Evolutionary conservation across 768 basidiomycete genomes (phyloP), one percentile per base, ranked within the genome.

Genomic region (Symmetrospora coprosmae): DNA sequence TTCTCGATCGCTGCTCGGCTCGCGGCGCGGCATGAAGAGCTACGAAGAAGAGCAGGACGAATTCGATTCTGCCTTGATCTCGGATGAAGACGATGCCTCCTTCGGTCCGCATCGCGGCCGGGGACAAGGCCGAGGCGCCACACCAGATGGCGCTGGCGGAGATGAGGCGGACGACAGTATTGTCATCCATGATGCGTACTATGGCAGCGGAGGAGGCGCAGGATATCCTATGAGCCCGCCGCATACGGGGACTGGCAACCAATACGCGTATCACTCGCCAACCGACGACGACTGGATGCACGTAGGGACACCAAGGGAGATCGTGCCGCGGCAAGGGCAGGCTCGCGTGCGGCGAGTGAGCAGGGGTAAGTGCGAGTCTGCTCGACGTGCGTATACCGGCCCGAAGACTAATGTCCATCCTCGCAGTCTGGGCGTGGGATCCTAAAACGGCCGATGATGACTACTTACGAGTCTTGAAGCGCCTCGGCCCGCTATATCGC

Each of bases 401-500:
- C 41, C 11, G 14, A 2, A 14, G 3, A 13, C 30, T 58, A 17
- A 30, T 25, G n/a, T 19, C 37, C 16, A 43, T 14, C 27, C 17
- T 4, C 14, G 41, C 43, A 58, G 55, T 58, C n/a, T 58, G 55
- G 55, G 41, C 46, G 37, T 58, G 55, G 55, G 55, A 58, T 38
- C 55, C 55, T 4, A 39, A 58, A 58, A 27, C 55, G 17, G 43
- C 43, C 14, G 55, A 58, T n/a, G 55, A 58, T 14, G 55, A 58
- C 23, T 33, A 58, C 37, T 33, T 58, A 2, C 9, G 40, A 14
- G 43, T 58, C 30, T 34, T 58, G 40, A 58, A 58, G 25, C 55
- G 40, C 21, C 41, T 58, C 13, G 55, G 55, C 7, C 55, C 55
- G 4, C 28, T 46, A 4, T 58, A 58, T 21, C 25, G 55, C 9